Evolutionary conservation across 2,329 filamentous ascomycete genomes (phyloP).

Genomic region (Aspergillus awamori): DNA sequence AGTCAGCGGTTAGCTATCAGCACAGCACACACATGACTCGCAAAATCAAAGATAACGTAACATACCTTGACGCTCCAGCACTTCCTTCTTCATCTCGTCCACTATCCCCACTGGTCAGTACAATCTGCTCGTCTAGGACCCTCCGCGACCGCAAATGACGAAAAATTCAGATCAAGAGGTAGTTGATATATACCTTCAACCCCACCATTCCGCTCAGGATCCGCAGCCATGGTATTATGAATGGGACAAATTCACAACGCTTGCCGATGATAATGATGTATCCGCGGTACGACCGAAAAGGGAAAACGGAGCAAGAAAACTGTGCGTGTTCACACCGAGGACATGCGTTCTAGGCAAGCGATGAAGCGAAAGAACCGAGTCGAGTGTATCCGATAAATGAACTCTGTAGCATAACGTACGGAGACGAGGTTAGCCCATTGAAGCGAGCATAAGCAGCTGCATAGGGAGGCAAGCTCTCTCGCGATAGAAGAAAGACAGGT

Average conservation of each 20-base stretch:
- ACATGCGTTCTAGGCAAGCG: not conserved
- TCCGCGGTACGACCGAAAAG: not conserved
- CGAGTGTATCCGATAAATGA: not conserved
- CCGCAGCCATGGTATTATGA: conserved; percentile 20
- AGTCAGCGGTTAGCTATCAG: too few relatives aligned
- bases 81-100: not conserved
- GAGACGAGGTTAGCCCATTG: not conserved
- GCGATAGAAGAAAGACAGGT: not conserved
- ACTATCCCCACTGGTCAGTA: not conserved
- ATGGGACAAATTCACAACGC: too few relatives aligned
- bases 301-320: not conserved
- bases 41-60: not conserved
- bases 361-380: not conserved
- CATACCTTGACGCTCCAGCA: conserved; percentile 1
- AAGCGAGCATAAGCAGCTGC: too few relatives aligned
- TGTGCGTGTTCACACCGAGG: not conserved
- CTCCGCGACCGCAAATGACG: not conserved
- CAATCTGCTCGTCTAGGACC: not conserved
- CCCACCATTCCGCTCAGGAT: conserved; percentile 13
- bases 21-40: too few relatives aligned
- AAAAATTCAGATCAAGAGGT: not conserved
- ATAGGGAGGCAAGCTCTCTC: too few relatives aligned
- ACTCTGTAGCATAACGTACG: not conserved
- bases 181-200: conserved; percentile 16
- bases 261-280: too few relatives aligned